Base-by-base conservation (phyloP, 257 asterid species). In the Paulownia fortunei region DNA sequence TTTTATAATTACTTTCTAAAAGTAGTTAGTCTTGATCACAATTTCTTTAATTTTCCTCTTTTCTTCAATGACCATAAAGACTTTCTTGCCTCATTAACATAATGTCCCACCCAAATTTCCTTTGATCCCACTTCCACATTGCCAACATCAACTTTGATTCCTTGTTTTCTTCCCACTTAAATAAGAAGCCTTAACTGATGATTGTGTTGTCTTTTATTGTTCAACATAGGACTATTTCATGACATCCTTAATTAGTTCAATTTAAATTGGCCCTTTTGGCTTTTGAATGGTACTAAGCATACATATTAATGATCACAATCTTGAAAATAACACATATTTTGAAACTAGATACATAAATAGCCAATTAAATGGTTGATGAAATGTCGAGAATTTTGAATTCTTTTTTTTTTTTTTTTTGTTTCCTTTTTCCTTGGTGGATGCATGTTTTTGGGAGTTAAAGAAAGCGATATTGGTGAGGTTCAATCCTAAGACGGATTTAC, bases 381-480 rank as follows among this genome's bases (percentile, higher is more conserved):
- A 73, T 56, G 42, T 64, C 44, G 4, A 77, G 30, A 68, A 18
- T 12, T 0, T 12, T 3, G 2, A 42, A 44, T 7, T 8, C n/a
- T n/a, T n/a, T n/a, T n/a, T n/a, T n/a, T n/a, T n/a, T n/a, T n/a
- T n/a, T n/a, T n/a, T n/a, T n/a, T 0, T 59, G n/a, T 15, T 23
- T 24, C 13, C 42, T 3, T 6, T 69, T 49, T 9, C 5, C 0
- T 1, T n/a, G 2, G 11, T 67, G 11, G 64, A 42, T 66, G 32
- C 19, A 4, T 36, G 24, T 15, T 6, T 12, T 13, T 65, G 54
- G 73, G 73, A 46, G 73, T 64, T 47, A 73, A 77, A 18, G 34
- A 51, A 73, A 82, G 92, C 89, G 96, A 88, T 90, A 58, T 90
- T 90, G 96, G 96, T 90, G 93, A 81, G 96, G 96, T 90, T 90